Base-by-base conservation (phyloP, 2,329 filamentous ascomycete species). In the Penicillium sp. region DNA sequence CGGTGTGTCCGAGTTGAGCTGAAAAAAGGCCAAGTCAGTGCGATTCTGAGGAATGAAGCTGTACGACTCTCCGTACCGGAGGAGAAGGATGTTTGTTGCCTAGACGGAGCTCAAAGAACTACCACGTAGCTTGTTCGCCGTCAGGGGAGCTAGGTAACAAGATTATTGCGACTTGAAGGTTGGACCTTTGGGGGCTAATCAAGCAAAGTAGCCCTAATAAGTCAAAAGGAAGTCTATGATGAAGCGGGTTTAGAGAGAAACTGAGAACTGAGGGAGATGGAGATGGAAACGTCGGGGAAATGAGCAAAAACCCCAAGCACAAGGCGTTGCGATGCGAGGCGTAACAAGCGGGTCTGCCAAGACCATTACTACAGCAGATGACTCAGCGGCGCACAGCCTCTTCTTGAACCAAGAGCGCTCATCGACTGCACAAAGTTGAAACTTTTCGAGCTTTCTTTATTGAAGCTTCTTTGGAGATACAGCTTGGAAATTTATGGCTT, bases 311-410 rank as follows among this genome's bases (percentile, higher is more conserved):
- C 64, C 26, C 62, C 61, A 57, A 64, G 57, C 59, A 62, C 60
- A 52, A 45, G 57, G 67, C 60, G 67, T 68, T 67, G 66, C 64
- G 67, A 64, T 41, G 35, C 60, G 49, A 53, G 71, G 72, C 71
- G 73, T 71, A 73, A 71, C 67, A 69, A 66, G 73, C 72, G 73
- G 73, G 70, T 74, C 71, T 66, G 71, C 73, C 73, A 75, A 75
- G 71, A 51, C 56, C 48, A n/a, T 45, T 35, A 45, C 31, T 35
- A 23, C 29, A 29, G 19, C 58, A 38, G 67, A 62, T 74, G 72
- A 72, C 63, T 73, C 68, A 73, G 66, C 69, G 49, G 17, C 48
- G 17, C 41, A n/a, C 49, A 26, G 56, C 56, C 38, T 41, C 53
- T 55, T 44, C 29, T 9, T 41, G 1, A 15, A 1, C 35, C 5